phyloP scores from a whole-genome alignment of 306 rosid species.

The Alnus glutinosa region DNA sequence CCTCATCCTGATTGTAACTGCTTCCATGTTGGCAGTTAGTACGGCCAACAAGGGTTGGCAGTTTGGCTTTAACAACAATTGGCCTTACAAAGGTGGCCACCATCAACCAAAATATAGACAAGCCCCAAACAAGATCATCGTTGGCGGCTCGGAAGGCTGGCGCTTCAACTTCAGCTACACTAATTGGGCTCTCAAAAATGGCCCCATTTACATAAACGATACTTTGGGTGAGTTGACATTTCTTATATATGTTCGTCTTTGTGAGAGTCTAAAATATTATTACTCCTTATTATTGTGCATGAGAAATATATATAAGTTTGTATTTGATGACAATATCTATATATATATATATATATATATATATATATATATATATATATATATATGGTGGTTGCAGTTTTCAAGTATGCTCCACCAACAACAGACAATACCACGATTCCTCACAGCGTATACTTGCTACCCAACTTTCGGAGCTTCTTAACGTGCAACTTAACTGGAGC shows the following conservation, averaged over 20 bases:
- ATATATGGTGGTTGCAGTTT: slow-evolving; percentile 38
- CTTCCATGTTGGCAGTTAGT: slow-evolving; percentile 33
- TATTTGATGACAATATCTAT: too few species aligned
- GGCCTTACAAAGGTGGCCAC: slow-evolving; percentile 39
- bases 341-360: too few species aligned
- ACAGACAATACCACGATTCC: slow-evolving; percentile 33
- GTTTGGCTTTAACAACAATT: slow-evolving; percentile 34
- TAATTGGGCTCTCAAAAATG: slow-evolving; percentile 50
- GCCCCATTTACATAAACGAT: slow-evolving; percentile 59
- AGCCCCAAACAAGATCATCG: slow-evolving; percentile 36
- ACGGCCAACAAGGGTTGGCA: slow-evolving; percentile 49
- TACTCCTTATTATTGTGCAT: too few species aligned
- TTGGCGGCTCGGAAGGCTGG: slow-evolving; percentile 64
- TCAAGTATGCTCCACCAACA: slow-evolving; percentile 74
- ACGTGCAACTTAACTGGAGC: slow-evolving; percentile 59
- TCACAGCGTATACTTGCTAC: slow-evolving; percentile 63
- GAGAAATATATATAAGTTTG: too few species aligned
- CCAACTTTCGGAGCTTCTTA: slow-evolving; percentile 37
- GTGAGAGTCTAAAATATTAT: too few species aligned
- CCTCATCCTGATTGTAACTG: slow-evolving; percentile 8
- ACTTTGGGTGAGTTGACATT: slow-evolving; percentile 46
- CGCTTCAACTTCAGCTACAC: slow-evolving; percentile 53
- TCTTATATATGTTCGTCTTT: background rate
- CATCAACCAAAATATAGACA: slow-evolving; percentile 28
- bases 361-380: too few species aligned